Evolutionary conservation across 2,329 filamentous ascomycete species (phyloP).

Genomic region (Didymella exigua): DNA sequence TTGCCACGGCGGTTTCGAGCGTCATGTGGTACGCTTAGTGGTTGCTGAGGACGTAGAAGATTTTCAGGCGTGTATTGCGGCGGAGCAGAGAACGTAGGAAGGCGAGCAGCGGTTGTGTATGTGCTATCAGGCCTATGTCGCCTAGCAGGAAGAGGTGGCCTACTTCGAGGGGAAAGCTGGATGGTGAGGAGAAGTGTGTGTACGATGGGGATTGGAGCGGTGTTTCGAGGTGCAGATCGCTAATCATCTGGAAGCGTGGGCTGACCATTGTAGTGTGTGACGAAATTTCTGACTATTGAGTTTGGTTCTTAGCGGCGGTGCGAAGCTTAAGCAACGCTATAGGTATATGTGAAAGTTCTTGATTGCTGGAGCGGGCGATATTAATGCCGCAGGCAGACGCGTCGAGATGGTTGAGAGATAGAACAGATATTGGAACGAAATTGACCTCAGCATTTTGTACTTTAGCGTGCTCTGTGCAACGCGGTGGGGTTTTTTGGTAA

Average conservation of each 20-base stretch:
- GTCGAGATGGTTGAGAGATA: background rate
- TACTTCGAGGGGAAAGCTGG: conserved; percentile 1
- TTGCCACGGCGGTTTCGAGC: background rate
- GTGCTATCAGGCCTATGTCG: conserved; percentile 4
- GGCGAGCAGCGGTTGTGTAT: background rate
- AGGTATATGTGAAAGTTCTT: background rate
- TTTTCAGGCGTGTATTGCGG: background rate
- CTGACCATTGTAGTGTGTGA: background rate
- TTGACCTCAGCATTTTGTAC: background rate
- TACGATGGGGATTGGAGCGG: conserved; percentile 8
- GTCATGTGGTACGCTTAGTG: conserved; percentile 8
- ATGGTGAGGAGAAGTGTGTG: background rate
- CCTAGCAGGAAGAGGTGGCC: conserved; percentile 6
- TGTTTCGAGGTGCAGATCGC: conserved; percentile 19
- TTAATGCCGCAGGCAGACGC: background rate
- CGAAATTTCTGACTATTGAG: background rate
- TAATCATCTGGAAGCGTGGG: conserved; percentile 12
- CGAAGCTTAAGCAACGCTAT: background rate
- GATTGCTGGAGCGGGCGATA: background rate
- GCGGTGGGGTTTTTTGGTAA: background rate
- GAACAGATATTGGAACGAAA: background rate
- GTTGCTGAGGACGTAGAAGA: conserved; percentile 14
- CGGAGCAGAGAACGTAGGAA: conserved; percentile 8
- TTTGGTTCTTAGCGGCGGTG: background rate
- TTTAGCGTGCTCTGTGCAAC: conserved; percentile 6